Evolutionary conservation across 2,329 filamentous ascomycete genomes (phyloP).

Genomic region (Aspergillus ibericus): DNA sequence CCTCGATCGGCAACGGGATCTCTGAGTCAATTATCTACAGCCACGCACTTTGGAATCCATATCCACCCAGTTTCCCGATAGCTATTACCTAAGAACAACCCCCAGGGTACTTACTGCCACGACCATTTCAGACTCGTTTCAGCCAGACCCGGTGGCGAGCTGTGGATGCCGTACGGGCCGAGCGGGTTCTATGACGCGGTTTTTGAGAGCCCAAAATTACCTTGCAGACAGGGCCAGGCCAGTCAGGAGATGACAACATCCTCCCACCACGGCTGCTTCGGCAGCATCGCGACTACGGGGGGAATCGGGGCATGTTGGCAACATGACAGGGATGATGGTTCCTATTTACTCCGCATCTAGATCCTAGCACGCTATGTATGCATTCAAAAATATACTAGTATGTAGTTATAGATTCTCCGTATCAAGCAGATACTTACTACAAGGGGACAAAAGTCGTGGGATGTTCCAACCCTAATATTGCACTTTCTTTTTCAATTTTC

Average conservation of each 20-base stretch:
- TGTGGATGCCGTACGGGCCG: constrained; percentile 6
- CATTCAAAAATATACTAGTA: too few relatives aligned
- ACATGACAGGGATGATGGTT: background rate
- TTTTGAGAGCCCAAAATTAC: background rate
- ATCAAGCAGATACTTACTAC: too few relatives aligned
- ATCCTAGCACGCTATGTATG: too few relatives aligned
- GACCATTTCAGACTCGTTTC: background rate
- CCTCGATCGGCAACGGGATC: background rate
- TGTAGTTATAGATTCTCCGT: too few relatives aligned
- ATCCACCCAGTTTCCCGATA: background rate
- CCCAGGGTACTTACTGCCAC: background rate
- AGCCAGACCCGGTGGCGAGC: background rate
- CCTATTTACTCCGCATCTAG: background rate
- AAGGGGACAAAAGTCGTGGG: too few relatives aligned
- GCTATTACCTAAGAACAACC: background rate
- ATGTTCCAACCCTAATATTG: too few relatives aligned
- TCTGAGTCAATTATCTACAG: background rate
- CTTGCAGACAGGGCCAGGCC: background rate
- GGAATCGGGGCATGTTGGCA: background rate
- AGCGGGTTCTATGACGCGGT: constrained; percentile 4
- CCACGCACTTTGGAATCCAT: background rate
- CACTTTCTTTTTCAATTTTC: too few relatives aligned
- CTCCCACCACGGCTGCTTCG: constrained; percentile 3
- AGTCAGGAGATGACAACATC: constrained; percentile 2
- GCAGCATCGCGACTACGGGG: constrained; percentile 3